phyloP scores from a whole-genome alignment of 2,329 filamentous ascomycete species.

The Scedosporium dehoogii region DNA sequence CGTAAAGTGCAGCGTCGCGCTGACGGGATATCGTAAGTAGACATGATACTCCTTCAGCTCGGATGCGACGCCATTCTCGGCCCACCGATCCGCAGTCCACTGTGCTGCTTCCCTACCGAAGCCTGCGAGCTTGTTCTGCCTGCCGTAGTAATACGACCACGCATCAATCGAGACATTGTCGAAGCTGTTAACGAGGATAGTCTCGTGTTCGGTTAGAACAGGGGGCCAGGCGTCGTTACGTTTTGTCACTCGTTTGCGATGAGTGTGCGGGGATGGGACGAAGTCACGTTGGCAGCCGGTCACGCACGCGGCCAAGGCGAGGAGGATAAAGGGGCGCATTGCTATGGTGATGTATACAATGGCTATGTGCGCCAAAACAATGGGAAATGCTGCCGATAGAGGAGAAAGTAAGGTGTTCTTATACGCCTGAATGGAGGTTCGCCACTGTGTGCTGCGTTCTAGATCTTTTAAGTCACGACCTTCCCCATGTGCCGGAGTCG shows the following conservation, averaged over 20 bases:
- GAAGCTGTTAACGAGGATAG: slow-evolving; percentile 24
- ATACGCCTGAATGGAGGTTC: too few relatives aligned
- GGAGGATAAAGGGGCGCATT: not conserved
- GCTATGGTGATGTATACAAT: too few relatives aligned
- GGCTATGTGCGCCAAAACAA: too few relatives aligned
- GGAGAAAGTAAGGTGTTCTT: too few relatives aligned
- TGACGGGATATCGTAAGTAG: slow-evolving; percentile 51
- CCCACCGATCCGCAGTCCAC: slow-evolving; percentile 28
- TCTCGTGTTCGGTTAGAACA: slow-evolving; percentile 22
- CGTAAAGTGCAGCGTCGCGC: slow-evolving; percentile 36
- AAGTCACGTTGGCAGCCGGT: slow-evolving; percentile 22
- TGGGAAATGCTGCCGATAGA: too few relatives aligned
- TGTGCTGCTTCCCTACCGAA: slow-evolving; percentile 25
- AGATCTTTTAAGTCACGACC: too few relatives aligned
- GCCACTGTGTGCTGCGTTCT: too few relatives aligned
- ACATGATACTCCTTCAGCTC: slow-evolving; percentile 40
- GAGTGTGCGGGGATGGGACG: slow-evolving; percentile 18
- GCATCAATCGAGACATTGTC: slow-evolving; percentile 26
- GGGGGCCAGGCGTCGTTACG: slow-evolving; percentile 25
- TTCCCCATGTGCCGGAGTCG: too few relatives aligned
- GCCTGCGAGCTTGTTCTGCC: slow-evolving; percentile 27
- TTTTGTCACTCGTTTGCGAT: slow-evolving; percentile 20
- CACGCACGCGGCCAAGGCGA: slow-evolving; percentile 15
- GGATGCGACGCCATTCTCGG: slow-evolving; percentile 22
- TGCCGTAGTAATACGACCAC: slow-evolving; percentile 29